A percentile compares a stretch with the other conserved stretches of the same genome.
Conservation (phyloP, 2,329 filamentous ascomycete species). For the Ophiostoma tasmaniense region DNA sequence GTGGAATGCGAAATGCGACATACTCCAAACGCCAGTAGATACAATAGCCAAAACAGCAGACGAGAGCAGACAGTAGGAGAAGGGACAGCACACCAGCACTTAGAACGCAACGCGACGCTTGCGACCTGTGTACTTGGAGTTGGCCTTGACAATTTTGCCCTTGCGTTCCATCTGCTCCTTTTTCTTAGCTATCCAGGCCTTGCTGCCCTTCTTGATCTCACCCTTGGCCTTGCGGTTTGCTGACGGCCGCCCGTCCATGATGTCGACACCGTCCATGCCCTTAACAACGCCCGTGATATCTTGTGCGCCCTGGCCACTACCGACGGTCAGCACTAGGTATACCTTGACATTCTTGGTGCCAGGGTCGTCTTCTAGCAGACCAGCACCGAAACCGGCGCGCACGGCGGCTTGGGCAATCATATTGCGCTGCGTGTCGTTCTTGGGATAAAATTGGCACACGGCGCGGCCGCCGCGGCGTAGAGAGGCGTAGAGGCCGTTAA, state of each 20-base stretch:
- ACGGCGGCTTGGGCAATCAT: slow-evolving; percentile 92
- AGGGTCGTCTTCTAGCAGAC: slow-evolving; percentile 87
- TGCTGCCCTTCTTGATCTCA: slow-evolving; percentile 68
- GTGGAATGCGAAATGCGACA: background rate
- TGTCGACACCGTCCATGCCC: slow-evolving; percentile 80
- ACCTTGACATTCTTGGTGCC: slow-evolving; percentile 95
- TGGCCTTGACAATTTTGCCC: slow-evolving; percentile 87
- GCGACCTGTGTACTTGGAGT: slow-evolving; percentile 87
- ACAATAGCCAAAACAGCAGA: background rate
- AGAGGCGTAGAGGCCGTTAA: slow-evolving; percentile 82
- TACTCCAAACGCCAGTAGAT: slow-evolving; percentile 8
- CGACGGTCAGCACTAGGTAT: slow-evolving; percentile 91
- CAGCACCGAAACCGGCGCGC: slow-evolving; percentile 89
- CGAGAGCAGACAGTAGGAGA: background rate
- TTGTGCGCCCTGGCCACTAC: slow-evolving; percentile 50
- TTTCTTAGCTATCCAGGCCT: slow-evolving; percentile 75
- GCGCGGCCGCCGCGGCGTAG: slow-evolving; percentile 77
- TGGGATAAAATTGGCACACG: slow-evolving; percentile 96
- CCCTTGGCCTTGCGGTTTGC: slow-evolving; percentile 40
- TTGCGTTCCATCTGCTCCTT: slow-evolving; percentile 92
- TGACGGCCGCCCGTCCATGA: slow-evolving; percentile 59
- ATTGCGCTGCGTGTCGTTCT: slow-evolving; percentile 80
- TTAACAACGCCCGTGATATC: slow-evolving; percentile 88
- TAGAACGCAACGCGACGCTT: slow-evolving; percentile 74
- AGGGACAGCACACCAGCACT: background rate